These are phyloP conservation scores for Gymnopilus junonius DNA, from an alignment of 768 basidiomycete species.

Conservation along the genomic window DNA sequence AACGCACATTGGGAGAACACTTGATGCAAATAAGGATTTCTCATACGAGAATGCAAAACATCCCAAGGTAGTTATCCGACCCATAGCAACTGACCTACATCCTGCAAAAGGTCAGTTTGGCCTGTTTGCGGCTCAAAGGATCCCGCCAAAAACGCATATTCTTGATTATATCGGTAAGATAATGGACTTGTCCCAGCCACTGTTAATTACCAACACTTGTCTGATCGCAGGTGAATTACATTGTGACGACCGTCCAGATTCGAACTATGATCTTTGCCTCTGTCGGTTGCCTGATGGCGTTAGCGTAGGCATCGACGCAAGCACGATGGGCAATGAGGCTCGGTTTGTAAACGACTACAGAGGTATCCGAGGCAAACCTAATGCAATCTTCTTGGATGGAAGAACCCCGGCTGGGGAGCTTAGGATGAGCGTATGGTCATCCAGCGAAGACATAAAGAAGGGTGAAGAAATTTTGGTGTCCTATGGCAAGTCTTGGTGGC, in stretches of 20 bases:
- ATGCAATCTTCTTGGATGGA: conserved; percentile 69
- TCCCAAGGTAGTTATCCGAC: conserved; percentile 56
- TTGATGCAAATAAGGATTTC: conserved; percentile 13
- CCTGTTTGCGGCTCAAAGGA: conserved; percentile 77
- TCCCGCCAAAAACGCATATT: conserved; percentile 67
- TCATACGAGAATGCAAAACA: conserved; percentile 11
- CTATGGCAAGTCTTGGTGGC: conserved; percentile 91
- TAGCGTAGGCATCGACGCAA: conserved; percentile 81
- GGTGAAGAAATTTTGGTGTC: conserved; percentile 87
- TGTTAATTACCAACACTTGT: not conserved
- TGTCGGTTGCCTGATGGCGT: conserved; percentile 57
- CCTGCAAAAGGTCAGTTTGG: conserved; percentile 83
- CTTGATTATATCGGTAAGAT: conserved; percentile 69
- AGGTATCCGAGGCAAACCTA: conserved; percentile 70
- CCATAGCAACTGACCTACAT: conserved; percentile 59
- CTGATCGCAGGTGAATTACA: conserved; percentile 71
- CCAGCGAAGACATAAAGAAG: conserved; percentile 62
- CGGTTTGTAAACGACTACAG: conserved; percentile 93
- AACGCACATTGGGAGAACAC: conserved; percentile 38
- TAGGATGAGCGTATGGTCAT: conserved; percentile 79
- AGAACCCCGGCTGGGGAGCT: conserved; percentile 60
- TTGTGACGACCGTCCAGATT: conserved; percentile 67
- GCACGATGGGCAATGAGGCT: conserved; percentile 79
- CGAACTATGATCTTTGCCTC: conserved; percentile 92
- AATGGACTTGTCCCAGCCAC: not conserved